Base-by-base conservation (phyloP, 2,329 filamentous ascomycete genomes). In the Colletotrichum sidae region DNA sequence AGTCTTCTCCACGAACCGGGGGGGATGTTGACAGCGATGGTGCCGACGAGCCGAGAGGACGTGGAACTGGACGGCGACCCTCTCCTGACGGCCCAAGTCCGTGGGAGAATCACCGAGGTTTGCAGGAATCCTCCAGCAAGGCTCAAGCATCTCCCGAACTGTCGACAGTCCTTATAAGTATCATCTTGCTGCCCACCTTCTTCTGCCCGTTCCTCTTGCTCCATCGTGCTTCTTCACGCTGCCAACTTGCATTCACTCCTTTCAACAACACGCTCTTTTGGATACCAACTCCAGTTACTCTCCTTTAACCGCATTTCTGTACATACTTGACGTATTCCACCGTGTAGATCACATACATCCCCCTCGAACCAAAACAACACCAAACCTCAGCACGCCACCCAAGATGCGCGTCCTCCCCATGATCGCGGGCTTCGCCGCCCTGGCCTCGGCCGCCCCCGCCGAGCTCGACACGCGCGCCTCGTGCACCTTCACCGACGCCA, bases 401-500 rank as follows among this genome's bases (percentile, higher is more conserved):
- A 25, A 25, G 25, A 64, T 64, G 60, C 53, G 42, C 37, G 51
- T 56, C 57, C 44, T 68, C 35, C 33, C 60, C 47, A 39, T 65
- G 46, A 25, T 73, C 9, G 15, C 73, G 25, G 60, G 73, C 38
- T 65, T 77, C 57, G 63, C 70, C 44, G 71, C 74, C 65, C 63
- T 76, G 25, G 69, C 69, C 5, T 65, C 63, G 7, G 55, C 73
- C 25, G 73, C 71, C n/a, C 42, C 46, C 33, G 69, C 72, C 11
- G 37, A 67, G 44, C 46, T 70, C 37, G 67, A 71, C 51, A 58
- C 59, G 53, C 55, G 65, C 45, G 60, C 68, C 44, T 71, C 71
- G 8, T 89, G 87, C 76, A 88, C 84, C 12, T 87, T 89, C 73
- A 86, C 80, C 49, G 79, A 81, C 58, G 81, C 83, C 60, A 78